phyloP scores from a whole-genome alignment of 2,329 filamentous ascomycete genomes.

The Microthyrium microscopicum region DNA sequence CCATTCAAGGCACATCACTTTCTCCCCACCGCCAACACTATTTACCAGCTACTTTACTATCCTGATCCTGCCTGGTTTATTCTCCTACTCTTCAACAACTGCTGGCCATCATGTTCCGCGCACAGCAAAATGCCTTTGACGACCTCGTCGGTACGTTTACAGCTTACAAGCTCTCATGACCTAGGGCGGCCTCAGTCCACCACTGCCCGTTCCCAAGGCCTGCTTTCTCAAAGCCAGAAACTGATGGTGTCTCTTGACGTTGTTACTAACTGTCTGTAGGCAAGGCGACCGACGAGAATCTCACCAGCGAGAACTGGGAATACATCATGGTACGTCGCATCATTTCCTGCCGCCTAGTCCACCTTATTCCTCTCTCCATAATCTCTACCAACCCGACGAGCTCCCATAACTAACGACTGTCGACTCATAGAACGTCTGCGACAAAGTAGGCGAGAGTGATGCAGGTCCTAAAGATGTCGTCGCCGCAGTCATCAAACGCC shows the following conservation, averaged over 20 bases:
- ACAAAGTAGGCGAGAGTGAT: conserved; percentile 32
- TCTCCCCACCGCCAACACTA: no score
- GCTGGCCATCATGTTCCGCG: conserved; percentile 27
- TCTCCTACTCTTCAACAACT: neutral
- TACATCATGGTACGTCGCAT: conserved; percentile 38
- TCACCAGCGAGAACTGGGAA: conserved; percentile 71
- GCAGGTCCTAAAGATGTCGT: conserved; percentile 62
- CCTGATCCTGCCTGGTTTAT: neutral
- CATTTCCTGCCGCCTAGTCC: no score
- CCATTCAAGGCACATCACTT: no score
- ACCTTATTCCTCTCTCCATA: no score
- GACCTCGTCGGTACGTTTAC: conserved; percentile 46
- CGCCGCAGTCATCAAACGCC: conserved; percentile 75
- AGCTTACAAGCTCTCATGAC: neutral
- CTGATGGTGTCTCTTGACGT: neutral
- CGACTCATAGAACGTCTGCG: conserved; percentile 37
- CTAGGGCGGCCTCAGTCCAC: neutral
- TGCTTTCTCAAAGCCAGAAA: neutral
- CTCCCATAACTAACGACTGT: conserved; percentile 9
- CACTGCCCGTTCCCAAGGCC: neutral
- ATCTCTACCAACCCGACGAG: no score
- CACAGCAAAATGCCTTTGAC: conserved; percentile 51
- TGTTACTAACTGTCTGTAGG: conserved; percentile 24
- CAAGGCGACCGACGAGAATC: conserved; percentile 91
- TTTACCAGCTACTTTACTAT: no score